phyloP scores from a whole-genome alignment of 1,284 basidiomycete species.

The Stygiomarasmius scandens region DNA sequence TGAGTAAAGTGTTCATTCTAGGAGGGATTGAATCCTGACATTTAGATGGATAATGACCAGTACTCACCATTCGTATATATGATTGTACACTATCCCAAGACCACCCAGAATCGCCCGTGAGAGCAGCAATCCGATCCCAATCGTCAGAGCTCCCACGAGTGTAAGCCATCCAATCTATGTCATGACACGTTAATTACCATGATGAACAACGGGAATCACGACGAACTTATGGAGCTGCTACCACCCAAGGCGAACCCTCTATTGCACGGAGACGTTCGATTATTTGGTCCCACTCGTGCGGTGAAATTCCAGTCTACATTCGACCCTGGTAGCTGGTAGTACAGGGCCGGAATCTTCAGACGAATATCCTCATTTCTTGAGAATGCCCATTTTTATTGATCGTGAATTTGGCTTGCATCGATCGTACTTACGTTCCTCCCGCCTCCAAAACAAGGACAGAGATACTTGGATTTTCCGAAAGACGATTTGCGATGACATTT shows the following conservation, averaged over 20 bases:
- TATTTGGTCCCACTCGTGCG: constrained; percentile 32
- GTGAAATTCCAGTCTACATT: constrained; percentile 37
- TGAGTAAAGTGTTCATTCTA: constrained; percentile 23
- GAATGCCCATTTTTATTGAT: neutral
- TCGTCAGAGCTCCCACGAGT: constrained; percentile 33
- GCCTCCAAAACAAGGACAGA: constrained; percentile 26
- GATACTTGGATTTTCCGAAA: constrained; percentile 21
- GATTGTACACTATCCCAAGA: constrained; percentile 29
- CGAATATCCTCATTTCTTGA: constrained; percentile 1
- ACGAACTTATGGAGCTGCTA: constrained; percentile 39
- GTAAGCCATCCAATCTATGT: constrained; percentile 29
- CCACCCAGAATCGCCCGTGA: constrained; percentile 30
- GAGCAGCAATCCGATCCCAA: constrained; percentile 26
- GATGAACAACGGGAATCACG: neutral
- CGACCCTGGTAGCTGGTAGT: neutral
- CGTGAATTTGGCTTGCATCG: neutral
- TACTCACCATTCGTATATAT: constrained; percentile 27
- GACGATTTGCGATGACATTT: constrained; percentile 22
- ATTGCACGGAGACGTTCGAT: constrained; percentile 30
- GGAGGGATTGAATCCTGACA: neutral
- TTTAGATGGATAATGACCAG: neutral
- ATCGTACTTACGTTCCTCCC: constrained; percentile 14
- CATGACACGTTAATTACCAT: neutral
- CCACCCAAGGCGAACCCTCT: constrained; percentile 42
- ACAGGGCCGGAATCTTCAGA: neutral